These are phyloP conservation scores for Pichia exigua DNA, from an alignment of 805 yeast species.

Conservation along the genomic window DNA sequence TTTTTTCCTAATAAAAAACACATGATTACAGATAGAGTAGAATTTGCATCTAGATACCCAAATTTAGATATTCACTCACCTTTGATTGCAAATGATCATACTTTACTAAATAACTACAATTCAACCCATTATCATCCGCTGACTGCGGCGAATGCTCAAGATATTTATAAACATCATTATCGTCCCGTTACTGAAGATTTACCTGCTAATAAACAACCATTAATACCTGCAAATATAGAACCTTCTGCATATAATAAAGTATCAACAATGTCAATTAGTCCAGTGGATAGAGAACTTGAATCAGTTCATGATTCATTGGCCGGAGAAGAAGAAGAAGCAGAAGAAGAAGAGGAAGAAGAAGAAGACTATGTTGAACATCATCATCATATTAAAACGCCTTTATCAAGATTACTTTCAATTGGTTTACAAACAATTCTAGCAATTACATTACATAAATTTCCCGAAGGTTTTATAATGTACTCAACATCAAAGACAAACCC, in stretches of 20 bases:
- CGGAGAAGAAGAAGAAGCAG: too few species aligned
- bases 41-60: conserved; percentile 23
- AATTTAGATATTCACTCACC: conserved; percentile 28
- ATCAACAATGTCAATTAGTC: background rate
- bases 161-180: background rate
- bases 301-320: background rate
- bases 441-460: conserved; percentile 80
- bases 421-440: conserved; percentile 90
- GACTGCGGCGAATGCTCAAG: background rate
- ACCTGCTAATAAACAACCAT: background rate
- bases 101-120: background rate
- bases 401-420: conserved; percentile 71
- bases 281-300: background rate
- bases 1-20: conserved; percentile 23
- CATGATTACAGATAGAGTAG: conserved; percentile 20
- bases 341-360: background rate
- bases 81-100: conserved; percentile 8
- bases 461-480: conserved; percentile 89
- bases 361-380: conserved; percentile 33
- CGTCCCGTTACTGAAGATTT: background rate
- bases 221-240: background rate
- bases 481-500: conserved; percentile 66
- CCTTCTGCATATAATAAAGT: background rate
- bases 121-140: background rate
- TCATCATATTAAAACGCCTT: conserved; percentile 71